Conservation (phyloP, 257 asterid species). For the Solanum bulbocastanum region DNA sequence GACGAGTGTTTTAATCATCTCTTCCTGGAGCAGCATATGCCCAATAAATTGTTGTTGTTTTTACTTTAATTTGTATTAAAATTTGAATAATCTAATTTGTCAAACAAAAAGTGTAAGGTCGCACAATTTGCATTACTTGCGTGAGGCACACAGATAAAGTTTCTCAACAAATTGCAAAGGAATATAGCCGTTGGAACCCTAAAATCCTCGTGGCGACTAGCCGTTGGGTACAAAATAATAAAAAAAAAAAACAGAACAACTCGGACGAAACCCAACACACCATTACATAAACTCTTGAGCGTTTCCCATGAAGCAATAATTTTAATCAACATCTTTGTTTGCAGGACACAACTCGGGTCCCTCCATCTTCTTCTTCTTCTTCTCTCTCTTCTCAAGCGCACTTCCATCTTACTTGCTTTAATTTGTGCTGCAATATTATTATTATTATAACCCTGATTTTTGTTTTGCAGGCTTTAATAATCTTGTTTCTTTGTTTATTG, state of each 20-base stretch:
- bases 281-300: background rate
- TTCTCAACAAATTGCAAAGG: background rate
- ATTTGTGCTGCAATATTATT: background rate
- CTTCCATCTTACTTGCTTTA: background rate
- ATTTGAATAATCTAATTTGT: background rate
- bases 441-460: background rate
- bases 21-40: background rate
- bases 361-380: background rate
- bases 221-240: background rate
- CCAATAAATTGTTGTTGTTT: background rate
- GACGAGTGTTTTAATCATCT: background rate
- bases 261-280: background rate
- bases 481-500: background rate
- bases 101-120: background rate
- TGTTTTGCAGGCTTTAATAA: background rate
- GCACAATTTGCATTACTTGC: background rate
- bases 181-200: conserved; percentile 2
- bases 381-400: background rate
- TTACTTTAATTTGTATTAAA: background rate
- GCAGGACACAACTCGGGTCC: background rate
- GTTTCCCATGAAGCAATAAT: background rate
- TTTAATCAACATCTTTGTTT: background rate
- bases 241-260: background rate
- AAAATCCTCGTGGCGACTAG: background rate
- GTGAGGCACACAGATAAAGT: background rate